phyloP scores from a whole-genome alignment of 2,329 filamentous ascomycete species.

The Anthostomella pinea region DNA sequence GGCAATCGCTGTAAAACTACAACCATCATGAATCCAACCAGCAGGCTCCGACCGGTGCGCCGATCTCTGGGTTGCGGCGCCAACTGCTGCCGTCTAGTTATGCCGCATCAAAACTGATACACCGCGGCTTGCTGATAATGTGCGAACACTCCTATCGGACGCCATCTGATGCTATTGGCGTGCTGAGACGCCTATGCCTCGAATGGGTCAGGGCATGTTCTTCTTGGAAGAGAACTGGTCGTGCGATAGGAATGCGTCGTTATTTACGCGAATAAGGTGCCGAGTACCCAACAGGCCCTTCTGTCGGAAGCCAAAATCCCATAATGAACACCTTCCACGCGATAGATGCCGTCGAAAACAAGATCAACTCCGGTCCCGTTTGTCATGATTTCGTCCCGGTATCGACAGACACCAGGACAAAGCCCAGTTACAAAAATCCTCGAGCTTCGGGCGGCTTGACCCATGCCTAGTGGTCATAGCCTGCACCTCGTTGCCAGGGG shows the following conservation, averaged over 20 bases:
- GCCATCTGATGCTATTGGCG: constrained; percentile 23
- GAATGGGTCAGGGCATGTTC: too few relatives aligned
- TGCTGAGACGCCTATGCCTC: constrained; percentile 14
- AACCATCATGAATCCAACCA: constrained; percentile 6
- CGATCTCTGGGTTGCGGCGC: constrained; percentile 12
- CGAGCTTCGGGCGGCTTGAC: constrained; percentile 18
- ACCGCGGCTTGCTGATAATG: constrained; percentile 12
- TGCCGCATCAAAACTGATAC: constrained; percentile 21
- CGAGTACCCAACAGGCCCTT: constrained; percentile 12
- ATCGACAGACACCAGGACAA: constrained; percentile 24
- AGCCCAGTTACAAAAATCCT: constrained; percentile 26
- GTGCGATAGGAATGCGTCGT: neutral
- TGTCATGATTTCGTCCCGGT: constrained; percentile 28
- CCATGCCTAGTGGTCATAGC: constrained; percentile 46
- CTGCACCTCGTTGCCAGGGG: constrained; percentile 56
- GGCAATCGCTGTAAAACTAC: constrained; percentile 11
- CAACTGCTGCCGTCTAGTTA: too few relatives aligned
- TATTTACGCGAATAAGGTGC: neutral
- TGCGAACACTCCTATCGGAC: constrained; percentile 18
- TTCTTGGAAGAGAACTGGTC: constrained; percentile 4
- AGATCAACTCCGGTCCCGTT: constrained; percentile 28
- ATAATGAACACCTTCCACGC: constrained; percentile 18
- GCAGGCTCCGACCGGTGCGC: constrained; percentile 15
- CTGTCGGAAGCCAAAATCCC: constrained; percentile 20
- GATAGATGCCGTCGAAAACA: constrained; percentile 29